Conservation (phyloP, 208 protist species). For the Acanthamoeba rhysodes region DNA sequence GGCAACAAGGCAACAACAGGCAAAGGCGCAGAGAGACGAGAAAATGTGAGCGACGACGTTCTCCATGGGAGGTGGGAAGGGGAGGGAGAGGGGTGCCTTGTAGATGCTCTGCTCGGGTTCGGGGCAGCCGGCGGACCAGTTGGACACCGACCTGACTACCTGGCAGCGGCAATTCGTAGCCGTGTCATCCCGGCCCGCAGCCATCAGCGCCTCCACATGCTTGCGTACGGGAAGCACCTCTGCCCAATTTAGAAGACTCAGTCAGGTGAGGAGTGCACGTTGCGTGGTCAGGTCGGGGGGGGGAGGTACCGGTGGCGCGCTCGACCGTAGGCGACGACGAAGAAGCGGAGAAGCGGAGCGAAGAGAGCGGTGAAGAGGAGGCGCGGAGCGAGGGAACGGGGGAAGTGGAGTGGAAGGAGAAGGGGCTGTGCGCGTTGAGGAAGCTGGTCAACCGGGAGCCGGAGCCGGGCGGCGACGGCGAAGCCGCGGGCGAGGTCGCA, state of each 20-base stretch:
- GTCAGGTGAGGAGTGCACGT: no score
- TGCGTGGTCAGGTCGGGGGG: no score
- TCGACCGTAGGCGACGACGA: not conserved
- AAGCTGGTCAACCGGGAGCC: not conserved
- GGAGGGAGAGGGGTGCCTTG: not conserved
- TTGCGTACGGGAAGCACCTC: not conserved
- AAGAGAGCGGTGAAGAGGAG: not conserved
- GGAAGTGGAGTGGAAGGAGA: constrained; percentile 6
- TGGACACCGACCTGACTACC: not conserved
- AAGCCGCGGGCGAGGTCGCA: not conserved
- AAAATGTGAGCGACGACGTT: no score
- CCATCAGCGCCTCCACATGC: not conserved
- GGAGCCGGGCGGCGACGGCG: not conserved
- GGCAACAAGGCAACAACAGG: not conserved
- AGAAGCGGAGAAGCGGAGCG: not conserved
- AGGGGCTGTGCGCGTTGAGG: not conserved
- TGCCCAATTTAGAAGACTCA: not conserved
- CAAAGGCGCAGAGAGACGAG: not conserved
- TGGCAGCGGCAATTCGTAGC: constrained; percentile 3
- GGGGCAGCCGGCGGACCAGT: constrained; percentile 1
- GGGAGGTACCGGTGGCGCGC: not conserved
- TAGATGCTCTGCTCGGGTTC: constrained; percentile 46
- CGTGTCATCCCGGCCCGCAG: not conserved
- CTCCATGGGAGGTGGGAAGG: not conserved
- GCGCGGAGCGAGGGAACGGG: not conserved